A percentile compares a stretch with the other conserved stretches of the same genome.
Evolutionary conservation across 108 stramenopile species (phyloP).

Genomic region (Seminavis robusta): DNA sequence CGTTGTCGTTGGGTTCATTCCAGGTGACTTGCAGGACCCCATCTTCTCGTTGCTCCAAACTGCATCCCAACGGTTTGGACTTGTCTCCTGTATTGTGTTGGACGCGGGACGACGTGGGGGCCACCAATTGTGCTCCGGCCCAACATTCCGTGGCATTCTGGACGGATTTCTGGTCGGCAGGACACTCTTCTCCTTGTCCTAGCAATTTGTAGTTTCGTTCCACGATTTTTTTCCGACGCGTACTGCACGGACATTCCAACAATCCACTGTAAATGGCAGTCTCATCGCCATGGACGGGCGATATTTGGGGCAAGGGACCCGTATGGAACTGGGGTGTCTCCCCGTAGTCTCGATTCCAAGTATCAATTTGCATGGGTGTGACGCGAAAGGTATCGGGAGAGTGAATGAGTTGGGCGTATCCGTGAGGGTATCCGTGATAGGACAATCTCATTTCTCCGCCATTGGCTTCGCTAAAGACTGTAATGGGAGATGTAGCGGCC

Average conservation of each 20-base stretch:
- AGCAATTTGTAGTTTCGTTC: not conserved
- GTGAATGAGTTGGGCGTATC: conserved; percentile 37
- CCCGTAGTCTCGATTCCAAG: conserved; percentile 41
- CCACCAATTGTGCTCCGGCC: not conserved
- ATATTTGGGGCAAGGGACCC: conserved; percentile 22
- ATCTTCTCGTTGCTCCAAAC: conserved; percentile 4
- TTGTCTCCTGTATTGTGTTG: not conserved
- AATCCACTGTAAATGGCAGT: conserved; percentile 32
- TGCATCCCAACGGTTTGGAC: not conserved
- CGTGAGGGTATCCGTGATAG: conserved; percentile 34
- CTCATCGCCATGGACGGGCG: conserved; percentile 11
- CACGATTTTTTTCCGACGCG: conserved; percentile 12
- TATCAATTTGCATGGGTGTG: conserved; percentile 46
- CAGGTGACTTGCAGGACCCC: conserved; percentile 1
- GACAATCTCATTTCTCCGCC: conserved; percentile 38
- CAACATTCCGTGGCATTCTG: too few relatives aligned
- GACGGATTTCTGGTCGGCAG: too few relatives aligned
- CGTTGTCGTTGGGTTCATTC: not conserved
- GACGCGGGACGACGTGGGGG: not conserved
- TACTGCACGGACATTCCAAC: conserved; percentile 35
- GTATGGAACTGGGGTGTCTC: conserved; percentile 4
- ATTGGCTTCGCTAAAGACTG: conserved; percentile 35
- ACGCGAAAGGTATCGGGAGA: conserved; percentile 20
- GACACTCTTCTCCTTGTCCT: too few relatives aligned
- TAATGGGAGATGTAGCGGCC: conserved; percentile 3